Base-by-base conservation (phyloP, 2,329 filamentous ascomycete genomes). In the Phymatotrichopsis omnivora region DNA sequence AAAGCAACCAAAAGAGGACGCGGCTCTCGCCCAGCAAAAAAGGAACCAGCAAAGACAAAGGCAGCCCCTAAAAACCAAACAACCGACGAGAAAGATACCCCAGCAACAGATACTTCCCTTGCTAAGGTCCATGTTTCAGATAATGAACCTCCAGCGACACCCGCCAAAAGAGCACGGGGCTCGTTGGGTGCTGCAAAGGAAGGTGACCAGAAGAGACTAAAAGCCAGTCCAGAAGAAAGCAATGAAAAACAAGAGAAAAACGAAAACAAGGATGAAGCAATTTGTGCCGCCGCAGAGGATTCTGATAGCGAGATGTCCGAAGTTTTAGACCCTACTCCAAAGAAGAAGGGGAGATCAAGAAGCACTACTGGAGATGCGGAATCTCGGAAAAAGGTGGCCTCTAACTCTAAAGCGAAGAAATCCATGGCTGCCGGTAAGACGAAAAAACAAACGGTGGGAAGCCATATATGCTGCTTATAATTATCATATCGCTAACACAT, bases 311-410 rank as follows among this genome's bases (percentile, higher is more conserved):
- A 83, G 42, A 68, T 85, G 63, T 89, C 83, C 0, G 72, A 75
- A 3, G 71, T 94, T n/a, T 67, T 91, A 30, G 87, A 94, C 60
- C 83, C 89, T 53, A 70, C 70, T 2, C 75, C 76, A 3, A 35
- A 42, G 32, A 47, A 47, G 12, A 45, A 41, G 14, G 24, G 20
- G 23, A 24, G 36, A 17, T 19, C 43, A 22, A 20, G 19, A 17
- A 23, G 17, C 17, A 23, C 43, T 32, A 27, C 16, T 22, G 39
- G 38, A 20, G 39, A 23, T 16, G 19, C 31, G 30, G 28, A 43
- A 16, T 22, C 33, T 12, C 29, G 34, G 32, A 23, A 23, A 24
- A 22, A 17, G 16, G 7, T 14, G 22, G 34, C 19, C 7, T 29
- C 41, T n/a, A 39, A 39, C 3, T 20, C 19, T 11, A 28, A 16